Evolutionary conservation across 495 filamentous ascomycete genomes (phyloP).

Genomic region (Podospora bellae-mahoneyi): DNA sequence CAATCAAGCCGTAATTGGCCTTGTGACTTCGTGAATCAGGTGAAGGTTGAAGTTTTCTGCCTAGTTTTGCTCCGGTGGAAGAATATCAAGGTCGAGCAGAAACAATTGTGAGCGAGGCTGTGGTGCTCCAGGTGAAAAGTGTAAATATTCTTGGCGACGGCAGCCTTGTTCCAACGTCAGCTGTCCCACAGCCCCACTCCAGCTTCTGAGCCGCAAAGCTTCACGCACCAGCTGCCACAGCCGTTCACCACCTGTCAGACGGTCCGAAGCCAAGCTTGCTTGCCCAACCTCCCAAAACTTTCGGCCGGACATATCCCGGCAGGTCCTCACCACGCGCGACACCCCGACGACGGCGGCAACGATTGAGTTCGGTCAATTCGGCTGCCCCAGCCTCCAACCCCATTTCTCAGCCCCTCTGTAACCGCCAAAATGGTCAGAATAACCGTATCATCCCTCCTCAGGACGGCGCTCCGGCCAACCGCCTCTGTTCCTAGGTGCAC

Average conservation of each 20-base stretch:
- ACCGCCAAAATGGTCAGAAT: background rate
- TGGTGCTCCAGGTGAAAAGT: background rate
- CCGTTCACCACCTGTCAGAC: background rate
- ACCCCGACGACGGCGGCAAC: background rate
- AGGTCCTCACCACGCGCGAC: background rate
- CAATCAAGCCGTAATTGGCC: background rate
- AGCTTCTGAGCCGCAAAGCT: background rate
- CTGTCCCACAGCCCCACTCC: background rate
- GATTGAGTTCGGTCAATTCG: background rate
- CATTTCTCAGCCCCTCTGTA: background rate
- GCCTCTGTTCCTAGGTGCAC: background rate
- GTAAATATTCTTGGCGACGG: constrained; percentile 14
- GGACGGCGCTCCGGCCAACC: background rate
- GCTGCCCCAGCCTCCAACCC: background rate
- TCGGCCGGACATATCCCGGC: background rate
- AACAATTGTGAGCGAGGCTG: background rate
- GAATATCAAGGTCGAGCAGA: background rate
- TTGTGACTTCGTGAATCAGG: background rate
- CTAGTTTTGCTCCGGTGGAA: background rate
- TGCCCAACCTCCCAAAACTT: background rate
- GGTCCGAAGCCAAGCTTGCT: background rate
- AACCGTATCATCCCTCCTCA: background rate
- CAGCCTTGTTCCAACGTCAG: background rate
- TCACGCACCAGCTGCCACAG: background rate
- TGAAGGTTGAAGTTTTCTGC: background rate